These are phyloP conservation scores for Xylariales sp. DNA, from an alignment of 2,329 filamentous ascomycete species.

Conservation along the genomic window DNA sequence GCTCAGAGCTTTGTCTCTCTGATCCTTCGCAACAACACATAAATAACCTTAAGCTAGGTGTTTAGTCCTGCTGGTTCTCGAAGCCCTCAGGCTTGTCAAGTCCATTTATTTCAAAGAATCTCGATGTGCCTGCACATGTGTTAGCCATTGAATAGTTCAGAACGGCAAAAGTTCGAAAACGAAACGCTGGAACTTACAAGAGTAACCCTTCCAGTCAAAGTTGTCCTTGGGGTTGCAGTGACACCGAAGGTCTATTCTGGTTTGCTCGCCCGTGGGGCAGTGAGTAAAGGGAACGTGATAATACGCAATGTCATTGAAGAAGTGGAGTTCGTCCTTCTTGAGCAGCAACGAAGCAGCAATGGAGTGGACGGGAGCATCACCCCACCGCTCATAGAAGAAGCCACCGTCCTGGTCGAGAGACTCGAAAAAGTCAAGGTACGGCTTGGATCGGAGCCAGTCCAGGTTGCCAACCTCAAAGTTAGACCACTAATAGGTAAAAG, in stretches of 20 bases:
- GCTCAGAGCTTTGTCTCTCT: too few species aligned
- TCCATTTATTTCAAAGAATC: conserved; percentile 80
- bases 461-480: conserved; percentile 97
- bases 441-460: conserved; percentile 84
- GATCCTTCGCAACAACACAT: too few species aligned
- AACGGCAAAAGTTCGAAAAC: neutral
- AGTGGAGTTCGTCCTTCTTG: conserved; percentile 91
- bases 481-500: conserved; percentile 78
- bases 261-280: conserved; percentile 87
- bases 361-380: conserved; percentile 96
- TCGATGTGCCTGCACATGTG: conserved; percentile 64
- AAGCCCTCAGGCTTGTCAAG: conserved; percentile 82
- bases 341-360: conserved; percentile 86
- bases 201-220: conserved; percentile 99
- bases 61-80: conserved; percentile 61
- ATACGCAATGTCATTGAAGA: conserved; percentile 98
- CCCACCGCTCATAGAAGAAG: conserved; percentile 99
- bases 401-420: conserved; percentile 85
- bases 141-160: neutral
- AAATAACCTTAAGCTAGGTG: too few species aligned
- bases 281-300: conserved; percentile 98
- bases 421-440: conserved; percentile 89
- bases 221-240: conserved; percentile 95
- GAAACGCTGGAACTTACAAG: conserved; percentile 60
- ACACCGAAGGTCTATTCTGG: conserved; percentile 79